These are phyloP conservation scores for Ogataea pignaliae DNA, from an alignment of 805 yeast species.

Conservation along the genomic window DNA sequence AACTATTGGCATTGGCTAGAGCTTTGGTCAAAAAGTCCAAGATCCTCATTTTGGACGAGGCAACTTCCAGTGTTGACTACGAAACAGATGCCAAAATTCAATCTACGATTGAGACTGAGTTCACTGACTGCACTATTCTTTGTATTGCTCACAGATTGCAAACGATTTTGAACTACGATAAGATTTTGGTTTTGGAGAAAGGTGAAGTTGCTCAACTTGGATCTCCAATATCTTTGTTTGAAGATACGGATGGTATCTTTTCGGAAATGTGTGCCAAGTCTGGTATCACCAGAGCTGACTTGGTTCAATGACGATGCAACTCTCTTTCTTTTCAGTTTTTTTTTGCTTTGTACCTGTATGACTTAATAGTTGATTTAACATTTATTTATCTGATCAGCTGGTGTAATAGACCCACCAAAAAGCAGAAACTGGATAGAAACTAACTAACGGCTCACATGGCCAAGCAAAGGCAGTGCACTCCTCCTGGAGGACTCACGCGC, in stretches of 20 bases:
- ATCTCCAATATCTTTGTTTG: slow-evolving; percentile 45
- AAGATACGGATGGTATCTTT: slow-evolving; percentile 40
- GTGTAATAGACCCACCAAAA: too few relatives aligned
- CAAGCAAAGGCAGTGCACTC: too few relatives aligned
- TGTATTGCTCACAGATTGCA: slow-evolving; percentile 85
- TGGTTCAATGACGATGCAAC: slow-evolving; percentile 17
- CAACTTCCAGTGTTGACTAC: slow-evolving; percentile 76
- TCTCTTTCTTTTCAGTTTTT: too few relatives aligned
- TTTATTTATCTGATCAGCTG: too few relatives aligned
- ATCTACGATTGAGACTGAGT: slow-evolving; percentile 63
- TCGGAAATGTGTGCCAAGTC: slow-evolving; percentile 47
- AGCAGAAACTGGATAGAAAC: too few relatives aligned
- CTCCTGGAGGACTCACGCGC: too few relatives aligned
- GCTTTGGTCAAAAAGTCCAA: slow-evolving; percentile 73
- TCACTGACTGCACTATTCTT: slow-evolving; percentile 65
- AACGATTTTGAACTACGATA: slow-evolving; percentile 57
- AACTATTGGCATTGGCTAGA: slow-evolving; percentile 75
- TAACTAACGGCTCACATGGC: too few relatives aligned
- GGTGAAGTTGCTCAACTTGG: slow-evolving; percentile 55
- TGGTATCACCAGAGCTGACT: slow-evolving; percentile 39
- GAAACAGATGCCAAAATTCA: slow-evolving; percentile 83
- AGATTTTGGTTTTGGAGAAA: slow-evolving; percentile 53
- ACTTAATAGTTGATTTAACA: too few relatives aligned
- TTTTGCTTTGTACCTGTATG: too few relatives aligned
- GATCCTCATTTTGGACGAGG: slow-evolving; percentile 81